Evolutionary conservation across 169 alveolate species (phyloP), one percentile per base, ranked within the genome.

Genomic region (Besnoitia besnoiti): DNA sequence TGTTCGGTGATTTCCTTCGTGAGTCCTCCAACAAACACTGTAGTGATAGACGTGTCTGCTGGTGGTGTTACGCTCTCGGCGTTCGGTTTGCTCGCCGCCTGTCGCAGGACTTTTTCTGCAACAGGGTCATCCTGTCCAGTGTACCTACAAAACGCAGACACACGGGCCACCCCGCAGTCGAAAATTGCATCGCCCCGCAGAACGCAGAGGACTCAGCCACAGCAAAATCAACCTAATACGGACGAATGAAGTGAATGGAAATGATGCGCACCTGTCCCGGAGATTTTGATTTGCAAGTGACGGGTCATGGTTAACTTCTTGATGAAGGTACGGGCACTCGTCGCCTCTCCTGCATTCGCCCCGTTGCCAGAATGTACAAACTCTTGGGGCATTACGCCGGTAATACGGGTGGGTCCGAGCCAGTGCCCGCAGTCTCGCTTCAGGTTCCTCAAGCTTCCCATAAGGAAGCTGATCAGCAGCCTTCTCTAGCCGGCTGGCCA

Each of bases 281-380:
- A 97, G 96, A 75, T 95, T 97, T 92, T 97, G 97, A 59, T 96
- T 95, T 39, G 95, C 94, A 37, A 95, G 90, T 19, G 93, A 95
- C 21, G 95, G 93, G 85, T 93, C 96, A 73, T 92, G 93, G 79
- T 94, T 90, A 46, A 90, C 80, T n/a, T 94, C 95, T 61, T 91
- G 91, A 67, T 95, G 95, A 46, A 96, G 96, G 87, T 95, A 98
- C 44, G 94, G 95, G 51, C 95, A 94, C 67, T 82, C 97, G n/a
- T 96, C 98, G 0, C 99, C 99, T 59, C 99, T 93, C 61, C 95
- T 98, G 94, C 99, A 98, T 50, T 95, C 97, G 73, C 99, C 99
- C 91, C 97, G 97, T 5, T 97, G 95, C 97, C 98, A 98, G 95
- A 98, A 98, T 37, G 99, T 95, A 91, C 99, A 98, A n/a, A 98